phyloP scores from a whole-genome alignment of 1,139 yeast genomes.

The Zhuliangozyma parablackwelliae region DNA sequence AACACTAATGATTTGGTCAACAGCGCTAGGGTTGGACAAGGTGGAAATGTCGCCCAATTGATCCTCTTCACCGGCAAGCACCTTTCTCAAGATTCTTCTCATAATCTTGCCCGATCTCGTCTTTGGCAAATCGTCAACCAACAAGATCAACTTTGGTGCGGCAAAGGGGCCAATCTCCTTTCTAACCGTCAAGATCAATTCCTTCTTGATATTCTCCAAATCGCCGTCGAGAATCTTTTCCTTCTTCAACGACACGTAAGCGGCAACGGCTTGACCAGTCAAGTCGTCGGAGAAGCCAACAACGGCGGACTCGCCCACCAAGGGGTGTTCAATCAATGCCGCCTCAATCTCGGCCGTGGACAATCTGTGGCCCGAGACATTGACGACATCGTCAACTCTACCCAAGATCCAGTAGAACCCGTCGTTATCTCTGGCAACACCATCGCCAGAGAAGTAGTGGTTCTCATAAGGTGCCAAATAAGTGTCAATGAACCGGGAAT shows the following conservation, averaged over 20 bases:
- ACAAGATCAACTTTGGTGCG: conserved; percentile 67
- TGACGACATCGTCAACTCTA: conserved; percentile 79
- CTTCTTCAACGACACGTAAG: conserved; percentile 66
- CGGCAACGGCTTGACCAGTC: conserved; percentile 82
- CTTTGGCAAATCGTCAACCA: conserved; percentile 77
- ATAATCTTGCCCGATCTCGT: conserved; percentile 81
- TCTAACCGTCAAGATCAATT: conserved; percentile 66
- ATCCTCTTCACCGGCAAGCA: conserved; percentile 74
- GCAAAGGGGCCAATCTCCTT: conserved; percentile 84
- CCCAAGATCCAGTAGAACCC: conserved; percentile 81
- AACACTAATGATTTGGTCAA: conserved; percentile 58
- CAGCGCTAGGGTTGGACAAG: conserved; percentile 67
- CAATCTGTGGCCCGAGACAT: conserved; percentile 75
- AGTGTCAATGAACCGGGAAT: conserved; percentile 63
- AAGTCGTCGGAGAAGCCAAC: conserved; percentile 78
- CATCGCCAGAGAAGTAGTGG: conserved; percentile 75
- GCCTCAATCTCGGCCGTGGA: conserved; percentile 84
- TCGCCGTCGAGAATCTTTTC: conserved; percentile 36
- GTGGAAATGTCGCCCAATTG: conserved; percentile 79
- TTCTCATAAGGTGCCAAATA: conserved; percentile 67
- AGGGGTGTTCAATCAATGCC: conserved; percentile 64
- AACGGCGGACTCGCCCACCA: conserved; percentile 75
- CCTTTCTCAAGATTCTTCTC: conserved; percentile 79
- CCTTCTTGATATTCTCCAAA: conserved; percentile 57
- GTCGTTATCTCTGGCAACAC: conserved; percentile 75